A percentile compares a stretch with the other conserved stretches of the same genome.
These are phyloP conservation scores for Sergeia podlipaevii DNA, from an alignment of 208 protist species.

Conservation along the genomic window DNA sequence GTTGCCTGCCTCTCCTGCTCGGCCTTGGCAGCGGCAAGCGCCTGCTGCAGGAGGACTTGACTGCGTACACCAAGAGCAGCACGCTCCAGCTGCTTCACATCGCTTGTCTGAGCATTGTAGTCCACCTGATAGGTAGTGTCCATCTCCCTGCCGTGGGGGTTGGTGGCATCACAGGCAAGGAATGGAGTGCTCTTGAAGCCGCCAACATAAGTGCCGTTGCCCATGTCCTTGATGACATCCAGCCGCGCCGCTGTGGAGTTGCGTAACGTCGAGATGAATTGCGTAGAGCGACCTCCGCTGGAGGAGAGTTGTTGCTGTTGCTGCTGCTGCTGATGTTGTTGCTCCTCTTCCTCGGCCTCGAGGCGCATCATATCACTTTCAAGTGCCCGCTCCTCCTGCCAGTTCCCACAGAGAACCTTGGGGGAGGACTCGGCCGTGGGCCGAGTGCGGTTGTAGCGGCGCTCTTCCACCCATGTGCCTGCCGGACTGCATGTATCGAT, in stretches of 20 bases:
- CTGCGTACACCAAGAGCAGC: constrained; percentile 68
- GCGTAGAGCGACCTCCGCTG: constrained; percentile 3
- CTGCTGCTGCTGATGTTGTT: background rate
- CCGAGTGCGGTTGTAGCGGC: constrained; percentile 79
- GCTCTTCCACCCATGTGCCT: constrained; percentile 86
- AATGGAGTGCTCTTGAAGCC: constrained; percentile 76
- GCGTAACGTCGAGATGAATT: constrained; percentile 14
- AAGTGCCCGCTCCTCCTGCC: constrained; percentile 78
- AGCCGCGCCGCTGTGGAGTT: constrained; percentile 38
- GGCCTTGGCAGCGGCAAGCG: constrained; percentile 38
- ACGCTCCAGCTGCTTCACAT: constrained; percentile 42
- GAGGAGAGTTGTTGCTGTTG: too few species aligned
- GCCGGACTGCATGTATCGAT: constrained; percentile 87
- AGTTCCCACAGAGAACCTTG: constrained; percentile 89
- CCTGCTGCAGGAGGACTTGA: constrained; percentile 53
- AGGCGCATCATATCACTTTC: constrained; percentile 63
- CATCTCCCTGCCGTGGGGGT: constrained; percentile 41
- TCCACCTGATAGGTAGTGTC: constrained; percentile 67
- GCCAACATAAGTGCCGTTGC: constrained; percentile 44
- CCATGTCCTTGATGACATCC: constrained; percentile 54
- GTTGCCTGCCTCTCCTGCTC: constrained; percentile 20
- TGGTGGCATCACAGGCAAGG: constrained; percentile 46
- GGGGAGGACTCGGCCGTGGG: constrained; percentile 26
- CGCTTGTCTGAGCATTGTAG: constrained; percentile 53
- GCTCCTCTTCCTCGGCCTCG: constrained; percentile 19